Evolutionary conservation across 768 basidiomycete species (phyloP), one percentile per base, ranked within the genome.

Genomic region (Galerina sulciceps): DNA sequence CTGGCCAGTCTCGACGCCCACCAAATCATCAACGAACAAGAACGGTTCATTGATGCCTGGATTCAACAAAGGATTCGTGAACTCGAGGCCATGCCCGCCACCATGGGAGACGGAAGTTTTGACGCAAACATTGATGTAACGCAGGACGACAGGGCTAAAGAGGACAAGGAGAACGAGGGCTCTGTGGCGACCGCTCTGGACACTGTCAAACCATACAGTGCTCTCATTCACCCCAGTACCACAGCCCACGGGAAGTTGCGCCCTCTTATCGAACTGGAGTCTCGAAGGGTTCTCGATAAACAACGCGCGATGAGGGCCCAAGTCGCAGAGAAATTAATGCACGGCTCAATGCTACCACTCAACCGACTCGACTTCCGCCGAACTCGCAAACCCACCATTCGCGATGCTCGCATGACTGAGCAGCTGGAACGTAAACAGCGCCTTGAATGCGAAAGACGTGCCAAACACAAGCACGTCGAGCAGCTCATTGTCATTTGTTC

Each of bases 381-480:
- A n/a, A n/a, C n/a, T n/a, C n/a, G n/a, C n/a, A n/a, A n/a, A n/a
- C n/a, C n/a, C n/a, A n/a, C n/a, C n/a, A 79, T 96, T 51, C 88
- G 94, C 18, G 96, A 98, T 69, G 93, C 94, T 22, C 89, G 93
- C 44, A 83, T 83, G 73, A 96, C 93, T 1, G 96, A 99, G 73
- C 85, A 87, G 58, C 83, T 90, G 6, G 97, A 99, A 75, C 84
- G 94, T 58, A 89, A 91, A 71, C 97, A 99, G 70, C 89, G 96
- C 26, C 80, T 84, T 11, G 96, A 99, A 58, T 88, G 97, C 18
- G 96, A 99, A 74, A 88, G 89, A 20, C 88, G 94, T 36, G 95
- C 95, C 42, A 99, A 99, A 73, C 90, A 93, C 78, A 95, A 96
- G 70, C 97, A 99, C 68, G 85, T 96, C 69, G 95, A 96, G 63